Conservation (phyloP, 805 yeast species). For the Schwanniomyces occidentalis region DNA sequence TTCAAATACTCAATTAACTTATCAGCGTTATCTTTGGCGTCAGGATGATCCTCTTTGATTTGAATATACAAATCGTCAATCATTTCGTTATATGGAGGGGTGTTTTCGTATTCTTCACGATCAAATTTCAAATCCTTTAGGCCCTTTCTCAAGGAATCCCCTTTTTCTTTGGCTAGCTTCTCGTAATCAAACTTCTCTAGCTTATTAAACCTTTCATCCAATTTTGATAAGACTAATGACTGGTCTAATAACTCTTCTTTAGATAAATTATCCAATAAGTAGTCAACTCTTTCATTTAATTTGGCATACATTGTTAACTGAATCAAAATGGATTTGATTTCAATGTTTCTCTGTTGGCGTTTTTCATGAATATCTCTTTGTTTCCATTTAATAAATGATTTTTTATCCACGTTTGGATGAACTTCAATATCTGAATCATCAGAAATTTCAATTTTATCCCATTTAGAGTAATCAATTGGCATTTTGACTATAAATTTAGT, state of each 20-base stretch:
- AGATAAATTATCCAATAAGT: constrained; percentile 46
- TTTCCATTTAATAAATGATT: constrained; percentile 91
- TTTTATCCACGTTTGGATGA: constrained; percentile 96
- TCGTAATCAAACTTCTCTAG: constrained; percentile 54
- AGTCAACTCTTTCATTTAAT: constrained; percentile 72
- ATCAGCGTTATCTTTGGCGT: constrained; percentile 40
- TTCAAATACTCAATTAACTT: constrained; percentile 39
- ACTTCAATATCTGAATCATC: constrained; percentile 98
- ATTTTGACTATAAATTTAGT: constrained; percentile 30
- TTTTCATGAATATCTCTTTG: constrained; percentile 97
- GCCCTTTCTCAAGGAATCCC: constrained; percentile 48
- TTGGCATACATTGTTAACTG: constrained; percentile 81
- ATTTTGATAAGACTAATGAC: constrained; percentile 33
- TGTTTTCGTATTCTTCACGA: constrained; percentile 37
- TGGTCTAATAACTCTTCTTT: constrained; percentile 38
- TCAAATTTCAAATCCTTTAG: constrained; percentile 38
- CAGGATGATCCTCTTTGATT: constrained; percentile 59
- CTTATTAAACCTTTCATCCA: constrained; percentile 56
- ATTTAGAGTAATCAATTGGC: constrained; percentile 93
- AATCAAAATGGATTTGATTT: constrained; percentile 71
- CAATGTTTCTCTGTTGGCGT: constrained; percentile 75
- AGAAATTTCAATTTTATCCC: constrained; percentile 95
- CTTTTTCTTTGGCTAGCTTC: constrained; percentile 31
- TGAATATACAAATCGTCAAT: constrained; percentile 86
- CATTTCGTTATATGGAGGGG: constrained; percentile 85